Base-by-base conservation (phyloP, 805 yeast genomes). In the Metschnikowia cerradonensis region DNA sequence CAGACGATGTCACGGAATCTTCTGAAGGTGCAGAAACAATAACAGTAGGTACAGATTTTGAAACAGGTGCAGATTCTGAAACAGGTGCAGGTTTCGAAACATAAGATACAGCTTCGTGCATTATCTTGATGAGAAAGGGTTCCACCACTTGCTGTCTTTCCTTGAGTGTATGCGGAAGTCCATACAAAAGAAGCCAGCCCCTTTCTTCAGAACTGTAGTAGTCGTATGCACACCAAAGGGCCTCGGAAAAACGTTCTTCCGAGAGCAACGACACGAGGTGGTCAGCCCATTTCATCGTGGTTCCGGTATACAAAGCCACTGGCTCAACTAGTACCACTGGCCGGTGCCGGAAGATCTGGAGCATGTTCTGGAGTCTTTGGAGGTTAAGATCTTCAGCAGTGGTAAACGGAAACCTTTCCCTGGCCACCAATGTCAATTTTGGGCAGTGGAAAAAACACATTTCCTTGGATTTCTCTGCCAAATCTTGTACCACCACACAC, bases 261-360 rank as follows among this genome's bases (percentile, higher is more conserved):
- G 78, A 70, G 44, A 89, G 69, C 11, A 79, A 60, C 6, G 66
- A 71, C 51, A 79, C 63, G 1, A 88, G 64, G 26, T 74, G 70
- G 56, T 86, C 91, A 0, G 85, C 88, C 96, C 90, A 89, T 57
- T 77, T 82, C 2, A 82, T 70, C 14, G 82, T 65, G 22, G 81
- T 71, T 0, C 91, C 96, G 2, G 83, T 73, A 5, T 68, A 77
- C 0, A 89, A 43, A 20, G 78, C 73, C 39, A 46, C 55, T 2
- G 56, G 49, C 20, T 52, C 53, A 14, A 60, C 52, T 32, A 62
- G 45, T 5, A 63, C 35, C 36, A 68, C 53, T 13, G 66, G 51
- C 30, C 63, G 56, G 38, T 63, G 62, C 30, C 67, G 65, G 33
- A 61, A 53, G 15, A 61, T 58, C 31, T 60, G 60, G 33, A 65